Percentiles rank a stretch among this genome's conserved stretches.
Conservation (phyloP, 306 rosid genomes). For the Heteromeles arbutifolia region DNA sequence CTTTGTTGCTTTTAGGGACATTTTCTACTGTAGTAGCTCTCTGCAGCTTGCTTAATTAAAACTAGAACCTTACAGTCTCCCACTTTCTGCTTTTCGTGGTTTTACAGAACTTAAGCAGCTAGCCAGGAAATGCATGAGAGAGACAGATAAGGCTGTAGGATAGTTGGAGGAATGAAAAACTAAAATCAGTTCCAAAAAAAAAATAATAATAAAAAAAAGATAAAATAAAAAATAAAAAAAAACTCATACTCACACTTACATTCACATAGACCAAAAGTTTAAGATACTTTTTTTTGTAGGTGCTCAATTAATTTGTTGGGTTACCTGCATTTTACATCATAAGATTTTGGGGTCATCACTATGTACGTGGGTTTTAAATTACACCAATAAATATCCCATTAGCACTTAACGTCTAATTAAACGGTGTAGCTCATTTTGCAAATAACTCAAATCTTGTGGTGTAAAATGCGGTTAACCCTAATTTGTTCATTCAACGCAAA, state of each 20-base stretch:
- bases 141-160: not conserved
- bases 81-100: slow-evolving; percentile 46
- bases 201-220: too few species aligned
- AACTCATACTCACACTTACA: too few species aligned
- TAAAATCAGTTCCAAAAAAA: not conserved
- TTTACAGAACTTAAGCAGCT: slow-evolving; percentile 21
- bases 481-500: not conserved
- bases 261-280: not conserved
- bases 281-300: not conserved
- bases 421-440: too few species aligned
- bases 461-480: too few species aligned
- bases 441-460: too few species aligned
- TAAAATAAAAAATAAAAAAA: too few species aligned
- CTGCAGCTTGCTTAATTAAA: slow-evolving; percentile 16
- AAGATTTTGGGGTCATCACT: too few species aligned
- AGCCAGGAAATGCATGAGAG: slow-evolving; percentile 10
- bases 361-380: too few species aligned
- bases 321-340: too few species aligned
- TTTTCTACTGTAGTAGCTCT: not conserved
- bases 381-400: too few species aligned
- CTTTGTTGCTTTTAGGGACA: slow-evolving; percentile 36
- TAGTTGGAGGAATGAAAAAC: not conserved
- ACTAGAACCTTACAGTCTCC: slow-evolving; percentile 19
- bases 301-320: too few species aligned
- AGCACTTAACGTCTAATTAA: too few species aligned